Percentiles rank a stretch among this genome's conserved stretches.
These are phyloP conservation scores for Apium graveolens DNA, from an alignment of 129 eudicot genomes.

Conservation along the genomic window DNA sequence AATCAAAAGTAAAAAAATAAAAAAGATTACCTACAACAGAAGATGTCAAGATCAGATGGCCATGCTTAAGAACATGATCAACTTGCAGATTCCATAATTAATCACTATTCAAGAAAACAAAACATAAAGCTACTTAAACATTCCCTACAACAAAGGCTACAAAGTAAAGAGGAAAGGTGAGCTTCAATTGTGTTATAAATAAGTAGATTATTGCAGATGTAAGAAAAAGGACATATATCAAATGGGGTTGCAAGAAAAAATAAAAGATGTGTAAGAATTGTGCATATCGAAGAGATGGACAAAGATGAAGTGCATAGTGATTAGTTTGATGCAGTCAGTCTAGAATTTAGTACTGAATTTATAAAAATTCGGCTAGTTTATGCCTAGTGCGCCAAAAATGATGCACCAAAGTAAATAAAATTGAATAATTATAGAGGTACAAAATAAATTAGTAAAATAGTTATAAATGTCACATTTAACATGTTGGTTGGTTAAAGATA, in stretches of 20 bases:
- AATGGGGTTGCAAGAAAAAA: background rate
- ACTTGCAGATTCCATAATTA: slow-evolving; percentile 11
- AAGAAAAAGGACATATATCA: background rate
- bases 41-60: slow-evolving; percentile 6
- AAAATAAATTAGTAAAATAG: no score
- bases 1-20: slow-evolving; percentile 11
- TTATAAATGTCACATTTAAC: no score
- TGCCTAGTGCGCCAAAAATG: background rate
- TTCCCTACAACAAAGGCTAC: background rate
- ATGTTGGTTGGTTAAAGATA: no score
- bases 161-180: background rate
- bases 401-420: background rate
- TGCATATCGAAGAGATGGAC: background rate
- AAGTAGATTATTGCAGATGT: background rate
- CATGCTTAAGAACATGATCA: slow-evolving; percentile 7
- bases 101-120: background rate
- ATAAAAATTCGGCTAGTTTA: background rate
- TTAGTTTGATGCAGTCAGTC: background rate
- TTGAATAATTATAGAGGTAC: no score
- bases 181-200: background rate
- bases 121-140: background rate
- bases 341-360: background rate
- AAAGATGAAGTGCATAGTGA: background rate
- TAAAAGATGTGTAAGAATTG: background rate
- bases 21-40: background rate